Evolutionary conservation across 2,329 filamentous ascomycete species (phyloP).

Genomic region (Talaromyces funiculosus): DNA sequence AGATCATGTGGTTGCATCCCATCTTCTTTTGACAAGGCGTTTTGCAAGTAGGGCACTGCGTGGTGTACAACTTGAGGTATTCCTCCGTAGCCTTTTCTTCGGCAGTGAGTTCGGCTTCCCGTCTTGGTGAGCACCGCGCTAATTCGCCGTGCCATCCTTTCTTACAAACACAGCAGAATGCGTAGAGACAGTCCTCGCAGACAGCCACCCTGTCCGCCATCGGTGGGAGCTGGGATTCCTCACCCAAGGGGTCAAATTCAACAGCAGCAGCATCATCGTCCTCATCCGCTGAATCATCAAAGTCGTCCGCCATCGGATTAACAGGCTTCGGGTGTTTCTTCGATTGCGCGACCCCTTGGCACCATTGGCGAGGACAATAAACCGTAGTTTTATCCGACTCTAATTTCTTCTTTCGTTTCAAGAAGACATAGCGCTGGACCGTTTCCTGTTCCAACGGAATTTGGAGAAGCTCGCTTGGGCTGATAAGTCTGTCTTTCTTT

Average conservation of each 20-base stretch:
- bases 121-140: constrained; percentile 61
- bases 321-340: constrained; percentile 66
- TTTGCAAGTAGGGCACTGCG: constrained; percentile 81
- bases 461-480: constrained; percentile 75
- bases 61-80: constrained; percentile 75
- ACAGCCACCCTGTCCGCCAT: constrained; percentile 66
- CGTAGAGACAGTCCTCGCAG: constrained; percentile 82
- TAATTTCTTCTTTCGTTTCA: constrained; percentile 88
- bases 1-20: constrained; percentile 97
- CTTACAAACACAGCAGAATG: constrained; percentile 73
- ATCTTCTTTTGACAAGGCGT: constrained; percentile 82
- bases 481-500: constrained; percentile 64
- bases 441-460: constrained; percentile 65
- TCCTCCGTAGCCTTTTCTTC: constrained; percentile 84
- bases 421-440: constrained; percentile 77
- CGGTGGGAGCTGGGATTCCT: constrained; percentile 41
- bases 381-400: constrained; percentile 88
- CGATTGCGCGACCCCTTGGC: constrained; percentile 77
- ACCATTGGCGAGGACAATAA: constrained; percentile 90
- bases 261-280: constrained; percentile 41
- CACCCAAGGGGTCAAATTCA: constrained; percentile 39
- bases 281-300: constrained; percentile 44
- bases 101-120: constrained; percentile 63
- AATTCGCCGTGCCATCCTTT: constrained; percentile 93
- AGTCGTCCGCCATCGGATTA: constrained; percentile 55